Evolutionary conservation across 2,329 filamentous ascomycete genomes (phyloP).

Genomic region (Ceratocystis harringtonii): DNA sequence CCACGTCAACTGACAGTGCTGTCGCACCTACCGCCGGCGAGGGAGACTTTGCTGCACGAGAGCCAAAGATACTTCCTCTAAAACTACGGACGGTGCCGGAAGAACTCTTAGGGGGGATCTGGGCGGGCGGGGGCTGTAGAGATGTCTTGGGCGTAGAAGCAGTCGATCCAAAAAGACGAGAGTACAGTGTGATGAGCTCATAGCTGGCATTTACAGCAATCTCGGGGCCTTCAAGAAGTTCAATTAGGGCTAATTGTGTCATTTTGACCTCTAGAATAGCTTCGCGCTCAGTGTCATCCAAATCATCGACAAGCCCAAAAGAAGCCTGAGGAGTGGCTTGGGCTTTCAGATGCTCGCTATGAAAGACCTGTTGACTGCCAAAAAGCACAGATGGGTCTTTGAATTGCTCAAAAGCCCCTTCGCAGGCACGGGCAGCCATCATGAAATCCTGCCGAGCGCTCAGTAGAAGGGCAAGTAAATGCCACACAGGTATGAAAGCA

Average conservation of each 20-base stretch:
- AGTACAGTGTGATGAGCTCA: slow-evolving; percentile 70
- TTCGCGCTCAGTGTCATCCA: slow-evolving; percentile 74
- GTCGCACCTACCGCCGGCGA: slow-evolving; percentile 8
- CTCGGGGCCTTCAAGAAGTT: slow-evolving; percentile 68
- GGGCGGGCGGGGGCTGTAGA: slow-evolving; percentile 8
- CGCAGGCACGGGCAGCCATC: slow-evolving; percentile 67
- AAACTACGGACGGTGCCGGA: slow-evolving; percentile 56
- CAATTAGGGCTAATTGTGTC: slow-evolving; percentile 74
- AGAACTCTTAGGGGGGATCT: slow-evolving; percentile 43
- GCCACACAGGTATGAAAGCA: slow-evolving; percentile 68
- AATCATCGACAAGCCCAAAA: slow-evolving; percentile 48
- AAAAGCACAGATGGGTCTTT: slow-evolving; percentile 56
- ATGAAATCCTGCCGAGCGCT: slow-evolving; percentile 75
- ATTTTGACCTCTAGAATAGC: slow-evolving; percentile 87
- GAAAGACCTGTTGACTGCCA: slow-evolving; percentile 41
- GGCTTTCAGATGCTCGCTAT: slow-evolving; percentile 52
- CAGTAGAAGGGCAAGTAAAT: slow-evolving; percentile 71
- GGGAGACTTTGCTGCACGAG: slow-evolving; percentile 20
- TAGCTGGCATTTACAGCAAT: slow-evolving; percentile 77
- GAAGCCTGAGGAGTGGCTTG: slow-evolving; percentile 23
- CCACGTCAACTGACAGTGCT: slow-evolving; percentile 5
- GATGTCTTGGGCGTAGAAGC: slow-evolving; percentile 3
- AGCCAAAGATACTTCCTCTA: slow-evolving; percentile 65
- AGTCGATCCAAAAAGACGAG: slow-evolving; percentile 52
- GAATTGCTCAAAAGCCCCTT: slow-evolving; percentile 84